phyloP scores from a whole-genome alignment of 75 land plant species.

The Pseudotsuga menziesii region DNA sequence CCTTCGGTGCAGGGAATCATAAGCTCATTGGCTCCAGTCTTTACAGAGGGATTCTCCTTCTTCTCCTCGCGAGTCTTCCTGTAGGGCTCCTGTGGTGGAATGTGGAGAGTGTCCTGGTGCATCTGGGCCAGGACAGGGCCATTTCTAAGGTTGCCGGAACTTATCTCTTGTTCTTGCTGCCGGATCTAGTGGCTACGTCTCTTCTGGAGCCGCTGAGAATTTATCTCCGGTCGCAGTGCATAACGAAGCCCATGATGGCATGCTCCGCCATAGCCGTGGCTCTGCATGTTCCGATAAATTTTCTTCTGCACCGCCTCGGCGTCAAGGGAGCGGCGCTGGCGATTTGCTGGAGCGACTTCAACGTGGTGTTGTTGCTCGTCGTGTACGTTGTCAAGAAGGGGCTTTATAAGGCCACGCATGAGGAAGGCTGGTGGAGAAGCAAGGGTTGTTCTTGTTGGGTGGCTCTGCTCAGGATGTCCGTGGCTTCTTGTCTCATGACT shows the following conservation, averaged over 20 bases:
- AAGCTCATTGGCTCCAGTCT: conserved; percentile 63
- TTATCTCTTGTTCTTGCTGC: conserved; percentile 55
- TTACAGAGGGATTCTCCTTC: conserved; percentile 41
- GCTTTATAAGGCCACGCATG: conserved; percentile 14
- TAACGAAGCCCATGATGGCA: conserved; percentile 62
- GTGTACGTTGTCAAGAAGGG: conserved; percentile 29
- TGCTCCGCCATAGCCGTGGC: conserved; percentile 39
- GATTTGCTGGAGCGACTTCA: conserved; percentile 55
- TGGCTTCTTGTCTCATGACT: conserved; percentile 62
- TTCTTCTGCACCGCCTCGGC: conserved; percentile 45
- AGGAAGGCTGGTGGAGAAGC: conserved; percentile 43
- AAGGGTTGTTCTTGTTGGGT: conserved; percentile 31
- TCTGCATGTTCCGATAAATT: conserved; percentile 59
- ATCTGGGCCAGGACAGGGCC: conserved; percentile 55
- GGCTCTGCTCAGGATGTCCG: conserved; percentile 35
- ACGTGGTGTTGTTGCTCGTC: conserved; percentile 23
- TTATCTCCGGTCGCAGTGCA: conserved; percentile 59
- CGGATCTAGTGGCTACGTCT: conserved; percentile 59
- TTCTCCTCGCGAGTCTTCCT: conserved; percentile 48
- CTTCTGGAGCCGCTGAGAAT: conserved; percentile 66
- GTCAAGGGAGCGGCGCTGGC: conserved; percentile 55
- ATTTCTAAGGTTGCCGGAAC: conserved; percentile 34
- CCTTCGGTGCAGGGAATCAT: conserved; percentile 59
- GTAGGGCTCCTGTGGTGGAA: conserved; percentile 61
- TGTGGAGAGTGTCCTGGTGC: conserved; percentile 43